Evolutionary conservation across 2,329 filamentous ascomycete genomes (phyloP).

Genomic region (Fusarium odoratissimum): DNA sequence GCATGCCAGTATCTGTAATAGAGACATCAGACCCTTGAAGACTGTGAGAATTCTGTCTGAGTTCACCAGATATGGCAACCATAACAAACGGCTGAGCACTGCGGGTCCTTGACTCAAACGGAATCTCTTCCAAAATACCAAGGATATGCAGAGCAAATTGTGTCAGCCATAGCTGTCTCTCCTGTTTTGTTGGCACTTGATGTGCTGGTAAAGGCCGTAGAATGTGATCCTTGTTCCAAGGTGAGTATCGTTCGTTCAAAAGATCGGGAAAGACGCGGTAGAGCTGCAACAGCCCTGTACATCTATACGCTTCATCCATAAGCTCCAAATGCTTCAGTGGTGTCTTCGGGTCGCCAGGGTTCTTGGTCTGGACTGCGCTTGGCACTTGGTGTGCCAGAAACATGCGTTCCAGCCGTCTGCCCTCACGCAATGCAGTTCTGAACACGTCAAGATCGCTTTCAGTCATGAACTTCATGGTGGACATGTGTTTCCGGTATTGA

Average conservation of each 20-base stretch:
- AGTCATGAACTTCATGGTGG: conserved; percentile 2
- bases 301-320: conserved; percentile 4
- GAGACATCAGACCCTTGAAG: neutral
- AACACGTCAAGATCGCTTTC: neutral
- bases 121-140: neutral
- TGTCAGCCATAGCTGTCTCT: conserved; percentile 1
- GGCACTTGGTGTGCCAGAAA: neutral
- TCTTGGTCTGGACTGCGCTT: neutral
- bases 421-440: neutral
- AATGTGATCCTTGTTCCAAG: neutral
- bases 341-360: neutral
- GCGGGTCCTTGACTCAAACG: conserved; percentile 10
- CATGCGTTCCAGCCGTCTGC: neutral
- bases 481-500: neutral
- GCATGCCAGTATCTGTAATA: rapidly evolving
- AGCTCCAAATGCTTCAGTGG: neutral
- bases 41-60: neutral
- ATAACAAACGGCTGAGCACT: conserved; percentile 13
- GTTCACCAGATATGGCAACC: conserved; percentile 5
- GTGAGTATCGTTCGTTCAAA: neutral
- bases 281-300: neutral
- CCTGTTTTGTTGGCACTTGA: neutral
- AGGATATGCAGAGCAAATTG: neutral
- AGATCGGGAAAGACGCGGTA: conserved; percentile 11
- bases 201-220: neutral